These are phyloP conservation scores for Chamaenerion angustifolium DNA, from an alignment of 345 rosid genomes.

Conservation along the genomic window DNA sequence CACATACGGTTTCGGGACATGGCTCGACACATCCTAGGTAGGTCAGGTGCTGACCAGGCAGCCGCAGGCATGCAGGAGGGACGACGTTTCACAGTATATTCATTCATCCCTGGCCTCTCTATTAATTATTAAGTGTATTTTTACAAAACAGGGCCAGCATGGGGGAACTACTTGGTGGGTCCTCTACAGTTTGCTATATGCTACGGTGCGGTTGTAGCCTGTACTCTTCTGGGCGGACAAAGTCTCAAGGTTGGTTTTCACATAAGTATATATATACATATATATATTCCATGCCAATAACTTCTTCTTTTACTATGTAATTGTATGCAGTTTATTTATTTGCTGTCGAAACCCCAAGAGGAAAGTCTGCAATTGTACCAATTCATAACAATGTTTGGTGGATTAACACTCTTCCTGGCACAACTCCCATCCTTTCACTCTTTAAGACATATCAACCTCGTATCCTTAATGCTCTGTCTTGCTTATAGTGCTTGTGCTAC, in stretches of 20 bases:
- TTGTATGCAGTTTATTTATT: slow-evolving; percentile 34
- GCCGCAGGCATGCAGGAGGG: too few relatives aligned
- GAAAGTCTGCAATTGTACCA: slow-evolving; percentile 30
- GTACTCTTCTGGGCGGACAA: slow-evolving; percentile 39
- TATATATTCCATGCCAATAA: too few relatives aligned
- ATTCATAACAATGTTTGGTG: slow-evolving; percentile 33
- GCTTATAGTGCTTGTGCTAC: slow-evolving; percentile 29
- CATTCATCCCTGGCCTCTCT: too few relatives aligned
- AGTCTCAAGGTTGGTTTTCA: slow-evolving; percentile 31
- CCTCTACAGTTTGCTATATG: slow-evolving; percentile 41
- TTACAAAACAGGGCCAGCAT: slow-evolving; percentile 25
- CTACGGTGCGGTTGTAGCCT: slow-evolving; percentile 34
- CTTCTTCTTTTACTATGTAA: too few relatives aligned
- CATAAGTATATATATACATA: too few relatives aligned
- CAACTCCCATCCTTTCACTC: slow-evolving; percentile 61
- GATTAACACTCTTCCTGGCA: slow-evolving; percentile 20
- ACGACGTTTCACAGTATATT: too few relatives aligned
- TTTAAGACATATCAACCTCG: slow-evolving; percentile 41
- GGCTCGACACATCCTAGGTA: slow-evolving; percentile 22
- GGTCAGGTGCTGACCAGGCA: too few relatives aligned
- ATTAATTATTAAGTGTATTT: too few relatives aligned
- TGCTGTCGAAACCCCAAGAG: slow-evolving; percentile 26
- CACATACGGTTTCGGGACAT: slow-evolving; percentile 26
- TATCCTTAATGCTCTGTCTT: slow-evolving; percentile 31
- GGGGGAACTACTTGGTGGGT: slow-evolving; percentile 42